These are phyloP conservation scores for Anthoceros angustus DNA, from an alignment of 225 moss, liverwort and hornwort species.

Conservation along the genomic window DNA sequence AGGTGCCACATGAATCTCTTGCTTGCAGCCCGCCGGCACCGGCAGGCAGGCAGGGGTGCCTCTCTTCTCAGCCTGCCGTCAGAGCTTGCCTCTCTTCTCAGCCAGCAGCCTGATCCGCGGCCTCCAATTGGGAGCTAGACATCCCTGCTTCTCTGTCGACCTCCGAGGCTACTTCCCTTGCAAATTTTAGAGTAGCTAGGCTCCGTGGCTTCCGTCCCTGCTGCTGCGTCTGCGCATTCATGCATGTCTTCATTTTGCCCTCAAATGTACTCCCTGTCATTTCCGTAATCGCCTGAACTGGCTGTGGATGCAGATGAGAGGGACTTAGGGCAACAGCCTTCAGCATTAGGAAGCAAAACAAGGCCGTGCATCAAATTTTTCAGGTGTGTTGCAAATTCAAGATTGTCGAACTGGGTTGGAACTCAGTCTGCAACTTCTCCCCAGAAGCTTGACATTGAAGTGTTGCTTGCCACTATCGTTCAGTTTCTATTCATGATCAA, in stretches of 20 bases:
- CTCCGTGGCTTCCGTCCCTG: background rate
- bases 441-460: too few relatives aligned
- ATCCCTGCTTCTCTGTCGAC: too few relatives aligned
- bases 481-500: too few relatives aligned
- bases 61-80: too few relatives aligned
- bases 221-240: background rate
- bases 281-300: background rate
- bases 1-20: background rate
- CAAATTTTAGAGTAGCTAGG: background rate
- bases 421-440: background rate
- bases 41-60: too few relatives aligned
- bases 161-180: too few relatives aligned
- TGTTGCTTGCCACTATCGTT: too few relatives aligned
- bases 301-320: conserved; percentile 52
- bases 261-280: background rate
- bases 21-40: background rate
- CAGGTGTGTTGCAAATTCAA: conserved; percentile 34
- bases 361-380: conserved; percentile 98
- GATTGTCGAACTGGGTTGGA: background rate
- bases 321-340: conserved; percentile 44
- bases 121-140: too few relatives aligned
- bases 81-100: too few relatives aligned
- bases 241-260: too few relatives aligned
- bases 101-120: too few relatives aligned
- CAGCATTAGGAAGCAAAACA: conserved; percentile 87